These are phyloP conservation scores for Citrus cavaleriei DNA, from an alignment of 345 rosid species.

Conservation along the genomic window DNA sequence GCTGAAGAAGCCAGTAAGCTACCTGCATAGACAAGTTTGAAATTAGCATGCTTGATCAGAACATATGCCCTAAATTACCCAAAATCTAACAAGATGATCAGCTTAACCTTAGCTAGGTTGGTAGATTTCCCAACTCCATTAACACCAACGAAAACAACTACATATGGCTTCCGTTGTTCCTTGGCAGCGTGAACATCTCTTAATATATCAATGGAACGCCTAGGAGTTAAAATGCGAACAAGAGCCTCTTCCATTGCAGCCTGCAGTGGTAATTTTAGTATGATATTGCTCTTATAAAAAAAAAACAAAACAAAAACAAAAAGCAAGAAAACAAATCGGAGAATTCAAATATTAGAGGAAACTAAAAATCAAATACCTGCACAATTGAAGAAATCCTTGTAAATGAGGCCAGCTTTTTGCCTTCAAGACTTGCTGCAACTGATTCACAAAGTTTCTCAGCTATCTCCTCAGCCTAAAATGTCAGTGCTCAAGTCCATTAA, in stretches of 20 bases:
- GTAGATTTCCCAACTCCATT: constrained; percentile 99
- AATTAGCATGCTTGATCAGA: background rate
- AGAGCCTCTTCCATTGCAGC: constrained; percentile 98
- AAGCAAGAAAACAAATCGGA: background rate
- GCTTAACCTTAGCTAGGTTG: constrained; percentile 77
- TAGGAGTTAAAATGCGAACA: constrained; percentile 94
- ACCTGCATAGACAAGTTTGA: constrained; percentile 41
- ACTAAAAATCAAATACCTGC: constrained; percentile 52
- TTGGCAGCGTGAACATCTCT: constrained; percentile 92
- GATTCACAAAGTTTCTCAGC: constrained; percentile 99
- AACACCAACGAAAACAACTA: constrained; percentile 95
- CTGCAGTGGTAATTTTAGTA: constrained; percentile 32
- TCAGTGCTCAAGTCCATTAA: constrained; percentile 7
- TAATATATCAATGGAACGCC: constrained; percentile 91
- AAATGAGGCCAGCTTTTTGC: constrained; percentile 93
- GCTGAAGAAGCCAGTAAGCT: constrained; percentile 98
- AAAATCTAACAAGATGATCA: background rate
- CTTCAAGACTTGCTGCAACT: constrained; percentile 92
- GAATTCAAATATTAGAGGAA: background rate
- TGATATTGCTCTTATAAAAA: background rate
- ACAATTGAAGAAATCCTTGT: constrained; percentile 96
- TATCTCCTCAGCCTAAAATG: constrained; percentile 89
- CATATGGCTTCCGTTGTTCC: constrained; percentile 92
- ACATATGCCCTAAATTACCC: background rate
- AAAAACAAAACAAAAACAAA: background rate